A percentile compares a stretch with the other conserved stretches of the same genome.
Evolutionary conservation across 495 filamentous ascomycete genomes (phyloP).

Genomic region (Penicillium soppii): DNA sequence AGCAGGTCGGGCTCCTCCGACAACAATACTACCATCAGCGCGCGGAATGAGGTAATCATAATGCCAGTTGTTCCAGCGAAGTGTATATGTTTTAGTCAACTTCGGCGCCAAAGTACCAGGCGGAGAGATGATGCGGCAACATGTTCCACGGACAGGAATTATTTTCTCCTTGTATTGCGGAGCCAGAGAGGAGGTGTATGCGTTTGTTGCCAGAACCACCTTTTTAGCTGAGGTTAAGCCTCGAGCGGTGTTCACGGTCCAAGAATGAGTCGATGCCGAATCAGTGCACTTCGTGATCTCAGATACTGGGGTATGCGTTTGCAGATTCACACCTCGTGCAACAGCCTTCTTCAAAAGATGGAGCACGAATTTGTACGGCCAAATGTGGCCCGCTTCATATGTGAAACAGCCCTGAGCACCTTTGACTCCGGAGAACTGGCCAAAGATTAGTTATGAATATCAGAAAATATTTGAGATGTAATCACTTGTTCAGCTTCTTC

Average conservation of each 20-base stretch:
- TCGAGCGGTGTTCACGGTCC: constrained; percentile 58
- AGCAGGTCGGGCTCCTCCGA: constrained; percentile 47
- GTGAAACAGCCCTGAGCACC: constrained; percentile 44
- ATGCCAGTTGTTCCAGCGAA: constrained; percentile 27
- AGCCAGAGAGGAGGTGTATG: constrained; percentile 70
- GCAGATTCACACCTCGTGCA: constrained; percentile 63
- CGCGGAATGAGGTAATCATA: constrained; percentile 53
- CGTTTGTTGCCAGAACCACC: constrained; percentile 79
- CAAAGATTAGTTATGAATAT: constrained; percentile 7
- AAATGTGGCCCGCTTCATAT: constrained; percentile 49
- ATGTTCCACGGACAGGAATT: constrained; percentile 66
- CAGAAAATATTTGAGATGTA: neutral
- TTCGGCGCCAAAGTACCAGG: constrained; percentile 13
- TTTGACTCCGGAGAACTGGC: constrained; percentile 44
- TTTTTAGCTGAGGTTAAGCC: constrained; percentile 57
- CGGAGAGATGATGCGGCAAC: constrained; percentile 32
- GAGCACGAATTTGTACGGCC: constrained; percentile 83
- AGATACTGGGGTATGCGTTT: constrained; percentile 71
- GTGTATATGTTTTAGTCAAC: constrained; percentile 23
- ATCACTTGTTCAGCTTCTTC: constrained; percentile 21
- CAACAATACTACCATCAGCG: constrained; percentile 50
- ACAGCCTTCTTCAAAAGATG: constrained; percentile 62
- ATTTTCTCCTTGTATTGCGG: constrained; percentile 69
- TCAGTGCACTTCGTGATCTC: constrained; percentile 28
- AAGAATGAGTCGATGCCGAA: constrained; percentile 3